Evolutionary conservation across 2,329 filamentous ascomycete genomes (phyloP), one percentile per base, ranked within the genome.

Genomic region (Lachnellula willkommii): DNA sequence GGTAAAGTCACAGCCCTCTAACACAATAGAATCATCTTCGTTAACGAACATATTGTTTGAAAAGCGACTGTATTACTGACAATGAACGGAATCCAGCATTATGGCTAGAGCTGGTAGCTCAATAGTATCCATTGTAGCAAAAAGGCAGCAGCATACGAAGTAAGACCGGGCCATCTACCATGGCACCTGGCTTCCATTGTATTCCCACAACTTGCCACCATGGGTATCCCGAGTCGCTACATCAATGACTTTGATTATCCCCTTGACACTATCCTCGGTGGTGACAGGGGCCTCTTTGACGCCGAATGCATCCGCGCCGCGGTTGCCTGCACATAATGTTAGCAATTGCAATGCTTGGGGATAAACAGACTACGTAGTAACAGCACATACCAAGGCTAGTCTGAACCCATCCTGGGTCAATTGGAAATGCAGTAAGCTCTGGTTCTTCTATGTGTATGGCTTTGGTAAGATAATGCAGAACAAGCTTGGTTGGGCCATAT

Each of bases 401-500:
- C 37, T 65, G 58, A 46, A 61, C 59, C 54, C 53, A 63, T 17
- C 67, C 47, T 7, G 59, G 56, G 22, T 49, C 37, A 36, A 56
- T 43, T 2, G 60, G 37, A 36, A 68, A 65, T 5, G 64, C 54
- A 22, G 57, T 64, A 17, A 68, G 53, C 54, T 56, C 57, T 7
- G 56, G 48, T 39, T 66, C 62, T 49, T 67, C 65, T 32, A 52
- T 28, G 17, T 66, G 57, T 9, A 68, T 68, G n/a, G 53, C 52
- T 26, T 61, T 54, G 7, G 68, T 71, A 26, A 70, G 60, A 63
- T 63, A 72, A 48, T 70, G 65, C n/a, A 70, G 54, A 9, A 64
- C 64, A 8, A 64, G 64, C 52, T 73, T 73, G 5, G 68, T 65
- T 12, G 66, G 57, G 6, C 63, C 69, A 47, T 73, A 72, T 2